Percentiles rank a stretch among this genome's conserved stretches.
Evolutionary conservation across 257 asterid genomes (phyloP).

Genomic region (Primulina huaijiensis): DNA sequence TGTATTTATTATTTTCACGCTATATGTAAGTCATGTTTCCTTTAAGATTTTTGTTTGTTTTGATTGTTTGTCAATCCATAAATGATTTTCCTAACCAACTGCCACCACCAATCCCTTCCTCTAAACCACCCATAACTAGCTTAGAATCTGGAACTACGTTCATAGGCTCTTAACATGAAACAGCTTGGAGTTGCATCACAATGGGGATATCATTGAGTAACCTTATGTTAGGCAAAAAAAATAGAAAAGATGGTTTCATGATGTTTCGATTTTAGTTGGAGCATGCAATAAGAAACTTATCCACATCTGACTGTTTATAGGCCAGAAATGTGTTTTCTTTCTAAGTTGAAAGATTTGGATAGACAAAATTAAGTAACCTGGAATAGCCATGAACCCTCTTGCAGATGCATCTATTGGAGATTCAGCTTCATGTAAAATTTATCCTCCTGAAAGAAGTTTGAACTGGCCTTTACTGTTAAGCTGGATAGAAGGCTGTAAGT

Average conservation of each 20-base stretch:
- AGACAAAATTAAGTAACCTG: neutral
- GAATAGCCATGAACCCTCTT: neutral
- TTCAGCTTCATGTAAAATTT: neutral
- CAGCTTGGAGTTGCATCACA: neutral
- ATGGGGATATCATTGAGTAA: neutral
- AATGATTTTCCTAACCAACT: too few species aligned
- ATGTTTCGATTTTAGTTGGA: neutral
- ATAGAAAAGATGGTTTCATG: neutral
- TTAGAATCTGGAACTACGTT: neutral
- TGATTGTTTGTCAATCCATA: constrained; percentile 2
- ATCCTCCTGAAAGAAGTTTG: neutral
- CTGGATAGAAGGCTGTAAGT: neutral
- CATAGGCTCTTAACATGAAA: neutral
- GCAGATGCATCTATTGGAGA: neutral
- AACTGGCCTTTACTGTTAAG: too few species aligned
- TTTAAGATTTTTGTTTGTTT: constrained; percentile 5
- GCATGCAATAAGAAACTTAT: neutral
- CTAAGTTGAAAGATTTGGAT: neutral
- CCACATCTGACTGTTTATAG: neutral
- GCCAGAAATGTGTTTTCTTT: neutral
- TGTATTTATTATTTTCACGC: constrained; percentile 46
- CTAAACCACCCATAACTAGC: neutral
- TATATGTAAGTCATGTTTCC: constrained; percentile 55
- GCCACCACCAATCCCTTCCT: too few species aligned
- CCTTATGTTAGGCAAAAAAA: neutral